These are phyloP conservation scores for Penicillium sp. DNA, from an alignment of 2,329 filamentous ascomycete genomes.

Conservation along the genomic window DNA sequence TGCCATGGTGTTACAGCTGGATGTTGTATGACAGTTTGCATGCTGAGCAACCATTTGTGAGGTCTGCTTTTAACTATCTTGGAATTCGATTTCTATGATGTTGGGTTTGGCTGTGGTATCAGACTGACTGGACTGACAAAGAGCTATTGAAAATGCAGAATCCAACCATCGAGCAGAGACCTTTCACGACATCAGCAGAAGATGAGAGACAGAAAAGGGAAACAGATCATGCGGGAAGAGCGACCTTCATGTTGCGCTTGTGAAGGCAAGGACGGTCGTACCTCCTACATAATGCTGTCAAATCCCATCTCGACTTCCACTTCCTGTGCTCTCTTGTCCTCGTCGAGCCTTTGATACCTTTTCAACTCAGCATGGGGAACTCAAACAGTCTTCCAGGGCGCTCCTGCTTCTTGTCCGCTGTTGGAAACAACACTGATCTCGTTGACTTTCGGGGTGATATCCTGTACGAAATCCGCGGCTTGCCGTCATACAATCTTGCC, in stretches of 20 bases:
- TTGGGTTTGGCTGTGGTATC: too few species aligned
- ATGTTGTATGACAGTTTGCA: background rate
- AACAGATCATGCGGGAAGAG: background rate
- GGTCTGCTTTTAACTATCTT: background rate
- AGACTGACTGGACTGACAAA: too few species aligned
- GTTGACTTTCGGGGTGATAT: constrained; percentile 22
- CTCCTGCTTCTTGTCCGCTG: constrained; percentile 24
- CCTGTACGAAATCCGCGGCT: constrained; percentile 15
- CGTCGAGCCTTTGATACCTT: background rate
- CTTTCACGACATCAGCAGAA: too few species aligned
- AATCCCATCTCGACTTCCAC: background rate
- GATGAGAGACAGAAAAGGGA: background rate
- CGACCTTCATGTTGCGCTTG: background rate
- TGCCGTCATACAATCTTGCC: constrained; percentile 29
- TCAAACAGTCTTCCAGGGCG: constrained; percentile 17
- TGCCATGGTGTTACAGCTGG: background rate
- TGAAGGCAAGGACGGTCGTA: background rate
- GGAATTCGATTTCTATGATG: background rate
- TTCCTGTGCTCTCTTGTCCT: background rate
- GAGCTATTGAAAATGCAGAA: too few species aligned
- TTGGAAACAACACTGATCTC: constrained; percentile 16
- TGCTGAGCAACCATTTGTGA: background rate
- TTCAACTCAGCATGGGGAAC: constrained; percentile 15
- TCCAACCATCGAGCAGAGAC: too few species aligned
- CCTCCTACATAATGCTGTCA: background rate